A percentile compares a stretch with the other conserved stretches of the same genome.
These are phyloP conservation scores for Pyricularia sp. DNA, from an alignment of 2,329 filamentous ascomycete genomes.

Conservation along the genomic window DNA sequence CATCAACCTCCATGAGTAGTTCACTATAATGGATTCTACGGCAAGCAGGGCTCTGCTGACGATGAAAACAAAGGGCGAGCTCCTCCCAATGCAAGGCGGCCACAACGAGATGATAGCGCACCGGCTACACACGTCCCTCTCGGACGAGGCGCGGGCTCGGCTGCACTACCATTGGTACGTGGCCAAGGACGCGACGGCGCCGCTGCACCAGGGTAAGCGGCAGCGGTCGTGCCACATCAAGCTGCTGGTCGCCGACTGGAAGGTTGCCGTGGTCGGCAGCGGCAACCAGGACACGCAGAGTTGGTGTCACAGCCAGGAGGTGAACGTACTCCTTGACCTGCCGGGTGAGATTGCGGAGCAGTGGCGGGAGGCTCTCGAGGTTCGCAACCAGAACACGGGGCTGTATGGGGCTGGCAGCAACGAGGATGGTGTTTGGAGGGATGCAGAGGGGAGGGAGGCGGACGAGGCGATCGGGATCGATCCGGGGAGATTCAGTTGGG, in stretches of 20 bases:
- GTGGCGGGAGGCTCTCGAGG: conserved; percentile 45
- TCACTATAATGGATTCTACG: too few species aligned
- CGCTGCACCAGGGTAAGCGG: conserved; percentile 58
- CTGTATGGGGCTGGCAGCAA: conserved; percentile 42
- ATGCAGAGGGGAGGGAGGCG: conserved; percentile 37
- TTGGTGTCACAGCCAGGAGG: conserved; percentile 71
- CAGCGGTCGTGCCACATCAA: conserved; percentile 67
- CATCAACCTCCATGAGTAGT: neutral
- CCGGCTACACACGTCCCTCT: conserved; percentile 45
- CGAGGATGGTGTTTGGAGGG: conserved; percentile 54
- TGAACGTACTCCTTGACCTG: conserved; percentile 68
- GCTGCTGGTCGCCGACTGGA: conserved; percentile 62
- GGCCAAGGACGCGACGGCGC: conserved; percentile 60
- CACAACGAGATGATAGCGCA: conserved; percentile 65
- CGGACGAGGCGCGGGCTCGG: conserved; percentile 31
- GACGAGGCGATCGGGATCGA: conserved; percentile 41
- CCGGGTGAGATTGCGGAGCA: conserved; percentile 41
- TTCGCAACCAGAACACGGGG: conserved; percentile 53
- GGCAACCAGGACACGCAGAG: conserved; percentile 76
- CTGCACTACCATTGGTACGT: conserved; percentile 63
- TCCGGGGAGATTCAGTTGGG: conserved; percentile 47
- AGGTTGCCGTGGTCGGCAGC: conserved; percentile 62
- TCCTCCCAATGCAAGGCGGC: conserved; percentile 66
- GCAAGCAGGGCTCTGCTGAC: neutral
- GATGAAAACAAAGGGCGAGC: conserved; percentile 43